Evolutionary conservation across 495 filamentous ascomycete genomes (phyloP).

Genomic region (Penicillium diatomitis): DNA sequence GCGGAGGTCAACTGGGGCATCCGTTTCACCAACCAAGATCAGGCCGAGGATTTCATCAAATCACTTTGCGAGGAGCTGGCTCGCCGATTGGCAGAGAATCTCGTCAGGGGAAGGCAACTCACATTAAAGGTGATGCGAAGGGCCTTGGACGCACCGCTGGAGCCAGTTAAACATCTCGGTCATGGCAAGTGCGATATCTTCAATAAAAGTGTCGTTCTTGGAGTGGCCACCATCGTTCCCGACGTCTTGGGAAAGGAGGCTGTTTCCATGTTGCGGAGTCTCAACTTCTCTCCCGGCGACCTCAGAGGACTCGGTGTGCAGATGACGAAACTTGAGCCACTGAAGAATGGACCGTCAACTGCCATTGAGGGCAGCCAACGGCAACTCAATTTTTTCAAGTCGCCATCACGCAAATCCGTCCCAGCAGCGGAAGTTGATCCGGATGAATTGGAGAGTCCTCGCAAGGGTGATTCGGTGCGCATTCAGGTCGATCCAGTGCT

Average conservation of each 20-base stretch:
- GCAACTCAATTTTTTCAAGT: slow-evolving; percentile 48
- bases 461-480: slow-evolving; percentile 49
- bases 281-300: slow-evolving; percentile 80
- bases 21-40: slow-evolving; percentile 77
- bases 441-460: slow-evolving; percentile 56
- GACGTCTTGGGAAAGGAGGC: slow-evolving; percentile 69
- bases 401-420: slow-evolving; percentile 23
- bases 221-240: slow-evolving; percentile 67
- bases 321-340: slow-evolving; percentile 80
- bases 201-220: slow-evolving; percentile 76
- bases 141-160: slow-evolving; percentile 75
- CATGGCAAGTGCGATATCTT: slow-evolving; percentile 92
- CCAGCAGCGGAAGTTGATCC: slow-evolving; percentile 29
- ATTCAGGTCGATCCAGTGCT: slow-evolving; percentile 31
- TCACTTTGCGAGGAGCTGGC: slow-evolving; percentile 77
- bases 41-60: slow-evolving; percentile 82
- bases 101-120: slow-evolving; percentile 76
- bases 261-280: slow-evolving; percentile 70
- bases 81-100: slow-evolving; percentile 67
- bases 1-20: slow-evolving; percentile 99
- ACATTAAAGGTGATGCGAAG: slow-evolving; percentile 91
- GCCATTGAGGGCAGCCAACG: slow-evolving; percentile 53
- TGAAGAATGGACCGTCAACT: slow-evolving; percentile 40
- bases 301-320: slow-evolving; percentile 83
- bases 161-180: slow-evolving; percentile 89